Base-by-base conservation (phyloP, 2,329 filamentous ascomycete species). In the Hypoxylon sp. region DNA sequence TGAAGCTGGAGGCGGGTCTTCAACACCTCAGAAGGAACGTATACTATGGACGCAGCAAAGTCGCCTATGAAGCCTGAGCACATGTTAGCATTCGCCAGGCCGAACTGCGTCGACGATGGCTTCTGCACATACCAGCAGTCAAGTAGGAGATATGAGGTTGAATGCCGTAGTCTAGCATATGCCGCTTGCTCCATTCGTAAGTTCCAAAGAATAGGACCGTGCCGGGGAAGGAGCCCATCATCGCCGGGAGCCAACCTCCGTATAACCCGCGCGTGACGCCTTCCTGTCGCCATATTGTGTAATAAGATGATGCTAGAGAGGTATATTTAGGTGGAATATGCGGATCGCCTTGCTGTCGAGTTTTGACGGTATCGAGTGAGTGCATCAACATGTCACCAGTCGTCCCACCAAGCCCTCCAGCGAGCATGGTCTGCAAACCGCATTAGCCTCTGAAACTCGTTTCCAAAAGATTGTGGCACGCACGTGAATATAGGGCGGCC, bases 341-440 rank as follows among this genome's bases (percentile, higher is more conserved):
- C 45, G 95, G 94, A 75, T 98, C 96, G 74, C 95, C 96, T 80
- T 99, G 96, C 78, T 99, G 96, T 72, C 96, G 88, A 48, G 96
- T 99, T 82, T 99, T 99, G 74, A 99, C 96, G 0, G 96, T 99
- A 79, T 99, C 96, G 75, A 99, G 87, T 46, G 95, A 98, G 82
- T 99, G 96, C 96, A 99, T 99, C 71, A 99, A 83, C 86, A 99
- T 91, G 79, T 99, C 96, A 63, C 96, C 96, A 59, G 91, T 96
- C 14, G 92, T 94, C 55, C 96, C 96, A 75, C 96, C 96, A 55
- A 96, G 83, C 64, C 95, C 96, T 75, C 96, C 96, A 32, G 96
- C 96, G 75, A 99, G 85, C 94, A 98, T 99, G 77, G 92, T 90
- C 93, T 97, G 73, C 65, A 62, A 63, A 68, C 54, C 20, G 40